phyloP scores from a whole-genome alignment of 2,329 filamentous ascomycete genomes.

The Ploettnerulaceae sp. region DNA sequence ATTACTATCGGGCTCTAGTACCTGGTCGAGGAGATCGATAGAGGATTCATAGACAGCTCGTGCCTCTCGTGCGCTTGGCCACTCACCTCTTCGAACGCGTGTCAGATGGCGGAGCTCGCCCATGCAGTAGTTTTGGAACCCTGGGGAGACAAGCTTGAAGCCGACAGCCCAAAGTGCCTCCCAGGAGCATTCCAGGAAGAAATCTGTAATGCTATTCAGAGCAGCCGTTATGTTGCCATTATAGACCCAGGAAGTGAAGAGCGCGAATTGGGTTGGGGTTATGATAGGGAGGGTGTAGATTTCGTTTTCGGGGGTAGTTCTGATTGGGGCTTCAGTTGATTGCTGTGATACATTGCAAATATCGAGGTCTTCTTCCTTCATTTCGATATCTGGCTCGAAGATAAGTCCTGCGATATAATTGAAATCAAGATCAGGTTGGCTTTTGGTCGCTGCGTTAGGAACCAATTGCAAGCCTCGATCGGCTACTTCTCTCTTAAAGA shows the following conservation, averaged over 20 bases:
- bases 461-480: not conserved
- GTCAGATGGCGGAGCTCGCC: not conserved
- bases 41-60: too few species aligned
- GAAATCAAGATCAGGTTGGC: not conserved
- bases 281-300: not conserved
- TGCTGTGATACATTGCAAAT: not conserved
- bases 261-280: not conserved
- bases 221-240: not conserved
- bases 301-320: not conserved
- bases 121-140: conserved; percentile 2
- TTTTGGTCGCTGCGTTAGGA: not conserved
- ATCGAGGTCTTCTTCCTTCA: too few species aligned
- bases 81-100: not conserved
- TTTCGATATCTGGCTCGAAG: too few species aligned
- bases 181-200: not conserved
- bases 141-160: not conserved
- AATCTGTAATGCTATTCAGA: not conserved
- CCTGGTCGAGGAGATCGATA: too few species aligned
- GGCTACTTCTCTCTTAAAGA: not conserved
- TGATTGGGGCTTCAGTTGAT: not conserved
- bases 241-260: conserved; percentile 2
- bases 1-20: too few species aligned
- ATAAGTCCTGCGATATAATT: too few species aligned
- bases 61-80: not conserved
- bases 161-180: not conserved